Percentiles rank a stretch among this genome's conserved stretches.
Conservation (phyloP, 106 monocot species). For the Posidonia australis region DNA sequence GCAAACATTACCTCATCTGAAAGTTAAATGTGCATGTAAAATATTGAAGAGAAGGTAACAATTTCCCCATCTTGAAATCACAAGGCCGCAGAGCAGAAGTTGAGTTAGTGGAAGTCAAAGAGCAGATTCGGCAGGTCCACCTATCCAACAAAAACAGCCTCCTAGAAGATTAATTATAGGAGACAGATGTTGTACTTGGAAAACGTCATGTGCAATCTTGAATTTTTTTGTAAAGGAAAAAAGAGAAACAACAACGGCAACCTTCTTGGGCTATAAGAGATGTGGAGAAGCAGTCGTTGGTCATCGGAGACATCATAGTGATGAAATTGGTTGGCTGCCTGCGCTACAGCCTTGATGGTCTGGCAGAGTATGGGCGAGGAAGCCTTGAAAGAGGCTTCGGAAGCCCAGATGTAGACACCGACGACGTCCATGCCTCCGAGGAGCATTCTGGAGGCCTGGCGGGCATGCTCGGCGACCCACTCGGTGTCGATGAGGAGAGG, state of each 20-base stretch:
- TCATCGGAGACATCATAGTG: constrained; percentile 22
- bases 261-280: constrained; percentile 93
- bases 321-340: constrained; percentile 26
- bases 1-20: constrained; percentile 47
- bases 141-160: constrained; percentile 14
- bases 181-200: too few species aligned
- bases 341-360: constrained; percentile 58
- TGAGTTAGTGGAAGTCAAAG: constrained; percentile 17
- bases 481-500: constrained; percentile 56
- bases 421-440: constrained; percentile 82
- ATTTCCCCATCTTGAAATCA: constrained; percentile 67
- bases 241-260: constrained; percentile 8
- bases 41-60: constrained; percentile 51
- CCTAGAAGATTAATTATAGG: not conserved
- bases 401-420: constrained; percentile 70
- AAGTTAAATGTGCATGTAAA: constrained; percentile 68
- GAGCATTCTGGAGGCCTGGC: constrained; percentile 88
- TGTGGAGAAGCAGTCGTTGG: constrained; percentile 69
- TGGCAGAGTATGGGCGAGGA: constrained; percentile 43
- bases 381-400: constrained; percentile 66
- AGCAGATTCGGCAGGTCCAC: constrained; percentile 57
- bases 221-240: not conserved
- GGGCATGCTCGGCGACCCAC: constrained; percentile 93
- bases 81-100: constrained; percentile 37
- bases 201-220: too few species aligned